Evolutionary conservation across 306 rosid species (phyloP).

Genomic region (Ochetophila trinervis): DNA sequence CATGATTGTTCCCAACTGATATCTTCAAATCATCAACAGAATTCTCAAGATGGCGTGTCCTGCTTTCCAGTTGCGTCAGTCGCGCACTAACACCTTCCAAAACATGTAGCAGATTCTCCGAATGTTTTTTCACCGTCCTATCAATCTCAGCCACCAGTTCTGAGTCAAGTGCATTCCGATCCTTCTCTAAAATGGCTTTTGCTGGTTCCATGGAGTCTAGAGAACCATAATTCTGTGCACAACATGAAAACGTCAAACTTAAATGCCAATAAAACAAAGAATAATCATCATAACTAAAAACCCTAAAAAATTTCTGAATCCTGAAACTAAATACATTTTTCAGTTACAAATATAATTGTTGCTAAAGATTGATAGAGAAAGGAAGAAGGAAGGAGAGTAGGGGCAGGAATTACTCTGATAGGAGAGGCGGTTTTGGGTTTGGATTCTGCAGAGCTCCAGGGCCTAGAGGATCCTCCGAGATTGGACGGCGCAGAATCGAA

Average conservation of each 20-base stretch:
- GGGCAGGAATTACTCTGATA: conserved; percentile 38
- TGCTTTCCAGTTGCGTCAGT: conserved; percentile 71
- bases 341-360: not conserved
- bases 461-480: conserved; percentile 32
- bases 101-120: conserved; percentile 62
- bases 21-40: conserved; percentile 76
- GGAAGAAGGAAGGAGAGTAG: not conserved
- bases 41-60: conserved; percentile 67
- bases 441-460: conserved; percentile 56
- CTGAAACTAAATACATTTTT: too few relatives aligned
- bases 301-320: too few relatives aligned
- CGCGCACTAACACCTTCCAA: conserved; percentile 82
- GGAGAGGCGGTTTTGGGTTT: conserved; percentile 40
- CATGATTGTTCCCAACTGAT: conserved; percentile 71
- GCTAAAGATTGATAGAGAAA: not conserved
- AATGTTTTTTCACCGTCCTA: conserved; percentile 62
- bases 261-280: too few relatives aligned
- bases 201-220: conserved; percentile 66
- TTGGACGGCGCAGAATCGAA: conserved; percentile 38
- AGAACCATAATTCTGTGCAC: conserved; percentile 61
- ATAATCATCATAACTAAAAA: too few relatives aligned
- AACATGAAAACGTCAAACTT: not conserved
- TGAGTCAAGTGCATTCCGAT: conserved; percentile 41
- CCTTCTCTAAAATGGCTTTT: conserved; percentile 52
- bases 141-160: conserved; percentile 69